These are phyloP conservation scores for Metarhizium sp. DNA, from an alignment of 2,329 filamentous ascomycete genomes.

Conservation along the genomic window DNA sequence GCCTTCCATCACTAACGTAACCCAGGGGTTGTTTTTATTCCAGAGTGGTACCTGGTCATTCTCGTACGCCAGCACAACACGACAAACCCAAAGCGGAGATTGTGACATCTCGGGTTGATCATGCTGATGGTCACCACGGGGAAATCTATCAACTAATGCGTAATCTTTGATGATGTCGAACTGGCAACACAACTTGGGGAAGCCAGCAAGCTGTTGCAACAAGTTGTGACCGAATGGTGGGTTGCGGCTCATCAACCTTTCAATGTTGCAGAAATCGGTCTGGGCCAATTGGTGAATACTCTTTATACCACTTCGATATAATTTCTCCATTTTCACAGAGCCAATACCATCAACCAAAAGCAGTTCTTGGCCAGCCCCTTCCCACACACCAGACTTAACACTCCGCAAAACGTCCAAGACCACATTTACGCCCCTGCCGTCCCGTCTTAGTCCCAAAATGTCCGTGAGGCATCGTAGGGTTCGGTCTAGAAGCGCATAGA, in stretches of 20 bases:
- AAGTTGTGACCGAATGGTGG: conserved; percentile 73
- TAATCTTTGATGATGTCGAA: conserved; percentile 21
- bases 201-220: conserved; percentile 53
- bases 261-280: conserved; percentile 63
- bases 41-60: conserved; percentile 58
- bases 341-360: conserved; percentile 77
- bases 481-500: conserved; percentile 23
- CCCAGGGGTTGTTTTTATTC: conserved; percentile 52
- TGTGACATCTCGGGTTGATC: conserved; percentile 1
- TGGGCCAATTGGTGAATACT: conserved; percentile 61
- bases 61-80: conserved; percentile 58
- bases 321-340: conserved; percentile 61
- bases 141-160: background rate
- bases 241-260: conserved; percentile 66
- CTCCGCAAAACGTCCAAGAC: conserved; percentile 72
- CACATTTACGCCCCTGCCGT: conserved; percentile 57
- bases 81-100: conserved; percentile 33
- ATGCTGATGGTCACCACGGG: background rate
- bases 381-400: conserved; percentile 68
- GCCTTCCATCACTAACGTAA: conserved; percentile 67
- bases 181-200: conserved; percentile 49
- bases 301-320: conserved; percentile 60
- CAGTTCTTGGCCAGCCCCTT: conserved; percentile 70
- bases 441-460: conserved; percentile 30
- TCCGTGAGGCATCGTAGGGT: conserved; percentile 29